Evolutionary conservation across 2,329 filamentous ascomycete species (phyloP), one percentile per base, ranked within the genome.

Genomic region (Chaetomium globosum): DNA sequence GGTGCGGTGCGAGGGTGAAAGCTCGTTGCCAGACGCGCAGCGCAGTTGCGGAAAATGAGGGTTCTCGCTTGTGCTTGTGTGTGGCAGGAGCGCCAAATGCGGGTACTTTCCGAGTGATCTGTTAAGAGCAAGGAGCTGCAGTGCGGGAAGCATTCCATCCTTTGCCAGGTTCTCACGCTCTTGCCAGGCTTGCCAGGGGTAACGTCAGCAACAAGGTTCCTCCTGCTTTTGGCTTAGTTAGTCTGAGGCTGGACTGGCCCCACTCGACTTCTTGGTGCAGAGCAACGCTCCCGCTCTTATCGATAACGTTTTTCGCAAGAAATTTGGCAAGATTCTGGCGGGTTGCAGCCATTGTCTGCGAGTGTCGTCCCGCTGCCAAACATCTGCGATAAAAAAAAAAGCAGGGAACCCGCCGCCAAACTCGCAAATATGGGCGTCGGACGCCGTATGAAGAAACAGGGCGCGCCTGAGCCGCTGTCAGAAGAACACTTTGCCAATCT

Each of bases 401-500:
- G 23, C 49, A 39, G 54, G 65, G 19, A 64, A 62, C 31, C 59
- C 43, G 48, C 66, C 46, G 46, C 26, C 59, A 65, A 66, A 69
- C 63, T 68, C 65, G 70, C 76, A 76, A 87, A 77, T 74, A 97
- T 97, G 93, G 93, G 92, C 82, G 86, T 88, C 68, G 91, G 93
- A 77, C 90, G 93, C 77, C 92, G 93, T 74, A 96, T 97, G 89
- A 91, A 93, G 78, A 97, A 97, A 81, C 95, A 98, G 85, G 94
- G 93, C 63, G 84, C 89, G 70, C 95, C 95, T 61, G 86, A 90
- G 74, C 84, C 90, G 70, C 85, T 97, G 70, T 92, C 95, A 70
- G 92, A 97, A 75, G 86, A 87, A 70, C 87, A 90, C 74, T 88
- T 89, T 73, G 88, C 88, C 59, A 92, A 89, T 75, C 78, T 89